Percentiles rank a stretch among this genome's conserved stretches.
These are phyloP conservation scores for Podila minutissima DNA, from an alignment of 192 early-diverging fungal species.

Conservation along the genomic window DNA sequence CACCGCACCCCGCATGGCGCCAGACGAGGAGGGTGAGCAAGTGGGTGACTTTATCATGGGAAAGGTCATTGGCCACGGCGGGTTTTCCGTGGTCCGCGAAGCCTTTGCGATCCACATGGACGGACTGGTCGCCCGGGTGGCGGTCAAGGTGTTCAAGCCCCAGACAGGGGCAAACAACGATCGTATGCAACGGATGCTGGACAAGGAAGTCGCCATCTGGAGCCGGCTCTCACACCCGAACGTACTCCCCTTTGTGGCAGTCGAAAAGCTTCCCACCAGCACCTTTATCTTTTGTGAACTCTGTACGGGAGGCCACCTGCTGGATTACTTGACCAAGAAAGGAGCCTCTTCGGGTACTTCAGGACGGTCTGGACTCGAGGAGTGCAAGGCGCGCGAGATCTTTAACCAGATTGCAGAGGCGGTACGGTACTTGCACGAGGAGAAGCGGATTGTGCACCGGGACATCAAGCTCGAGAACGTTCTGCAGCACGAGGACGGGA, in stretches of 20 bases:
- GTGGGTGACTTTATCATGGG: slow-evolving; percentile 78
- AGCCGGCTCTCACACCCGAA: slow-evolving; percentile 71
- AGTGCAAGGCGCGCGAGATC: slow-evolving; percentile 62
- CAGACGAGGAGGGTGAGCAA: slow-evolving; percentile 75
- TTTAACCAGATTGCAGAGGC: slow-evolving; percentile 81
- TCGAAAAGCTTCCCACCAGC: slow-evolving; percentile 73
- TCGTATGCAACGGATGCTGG: slow-evolving; percentile 57
- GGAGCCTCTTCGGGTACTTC: not conserved
- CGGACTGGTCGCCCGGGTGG: slow-evolving; percentile 47
- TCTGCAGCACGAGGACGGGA: slow-evolving; percentile 68
- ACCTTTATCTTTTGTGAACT: slow-evolving; percentile 80
- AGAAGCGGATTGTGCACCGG: slow-evolving; percentile 79
- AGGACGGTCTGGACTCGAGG: slow-evolving; percentile 46
- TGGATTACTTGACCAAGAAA: slow-evolving; percentile 63
- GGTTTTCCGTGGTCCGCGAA: slow-evolving; percentile 80
- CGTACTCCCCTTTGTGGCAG: slow-evolving; percentile 70
- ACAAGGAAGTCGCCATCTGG: slow-evolving; percentile 80
- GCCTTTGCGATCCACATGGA: slow-evolving; percentile 55
- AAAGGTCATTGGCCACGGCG: slow-evolving; percentile 75
- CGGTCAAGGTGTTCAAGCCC: slow-evolving; percentile 78
- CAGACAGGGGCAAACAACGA: slow-evolving; percentile 49
- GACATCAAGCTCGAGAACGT: slow-evolving; percentile 97
- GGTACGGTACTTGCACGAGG: slow-evolving; percentile 84
- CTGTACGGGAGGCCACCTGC: slow-evolving; percentile 67
- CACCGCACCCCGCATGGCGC: slow-evolving; percentile 6